These are phyloP conservation scores for Talaromyces rugulosus DNA, from an alignment of 2,329 filamentous ascomycete species.

Conservation along the genomic window DNA sequence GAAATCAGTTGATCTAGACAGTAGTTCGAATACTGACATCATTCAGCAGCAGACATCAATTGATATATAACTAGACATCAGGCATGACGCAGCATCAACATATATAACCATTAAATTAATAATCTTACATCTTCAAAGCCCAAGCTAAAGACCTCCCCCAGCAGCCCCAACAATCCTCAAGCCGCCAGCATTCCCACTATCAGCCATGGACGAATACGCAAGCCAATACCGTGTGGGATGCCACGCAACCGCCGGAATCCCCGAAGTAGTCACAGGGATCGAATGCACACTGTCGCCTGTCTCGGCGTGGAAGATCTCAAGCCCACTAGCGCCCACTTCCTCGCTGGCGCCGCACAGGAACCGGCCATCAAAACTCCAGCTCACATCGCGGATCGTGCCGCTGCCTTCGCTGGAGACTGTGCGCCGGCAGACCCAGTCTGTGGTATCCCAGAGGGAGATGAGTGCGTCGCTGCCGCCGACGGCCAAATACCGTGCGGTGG, in stretches of 20 bases:
- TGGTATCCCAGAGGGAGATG: conserved; percentile 49
- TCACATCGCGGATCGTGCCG: conserved; percentile 44
- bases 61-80: too few species aligned
- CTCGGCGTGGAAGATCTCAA: conserved; percentile 50
- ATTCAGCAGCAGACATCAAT: too few species aligned
- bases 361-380: conserved; percentile 49
- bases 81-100: background rate
- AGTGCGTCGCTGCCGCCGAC: conserved; percentile 47
- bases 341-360: conserved; percentile 47
- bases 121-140: background rate
- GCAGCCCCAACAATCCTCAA: conserved; percentile 47
- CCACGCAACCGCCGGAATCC: conserved; percentile 46
- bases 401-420: conserved; percentile 43
- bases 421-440: conserved; percentile 47
- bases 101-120: background rate
- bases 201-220: conserved; percentile 44
- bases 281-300: conserved; percentile 47
- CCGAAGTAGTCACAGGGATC: conserved; percentile 34
- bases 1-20: too few species aligned
- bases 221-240: conserved; percentile 48
- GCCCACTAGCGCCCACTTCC: conserved; percentile 39
- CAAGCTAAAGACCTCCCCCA: conserved; percentile 31
- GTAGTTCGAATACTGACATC: too few species aligned
- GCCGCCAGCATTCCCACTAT: conserved; percentile 38
- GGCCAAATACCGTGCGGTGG: conserved; percentile 46